Conservation (phyloP, 2,329 filamentous ascomycete genomes). For the Nemania diffusa region DNA sequence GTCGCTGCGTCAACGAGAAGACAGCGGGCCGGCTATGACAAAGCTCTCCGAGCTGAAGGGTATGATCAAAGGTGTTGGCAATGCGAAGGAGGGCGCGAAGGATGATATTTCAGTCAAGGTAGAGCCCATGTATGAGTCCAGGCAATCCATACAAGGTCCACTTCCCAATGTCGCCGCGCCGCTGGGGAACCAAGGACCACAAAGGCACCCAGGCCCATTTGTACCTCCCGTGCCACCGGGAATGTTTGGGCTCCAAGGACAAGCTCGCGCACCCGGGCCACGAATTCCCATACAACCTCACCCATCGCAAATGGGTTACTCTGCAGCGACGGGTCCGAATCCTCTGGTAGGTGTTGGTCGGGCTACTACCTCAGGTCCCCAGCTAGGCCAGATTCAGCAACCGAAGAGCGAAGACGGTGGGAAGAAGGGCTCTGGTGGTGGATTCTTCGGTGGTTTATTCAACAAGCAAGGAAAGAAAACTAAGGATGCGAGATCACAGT, state of each 20-base stretch:
- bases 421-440: constrained; percentile 40
- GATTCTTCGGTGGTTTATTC: constrained; percentile 46
- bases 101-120: constrained; percentile 45
- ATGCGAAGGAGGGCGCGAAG: constrained; percentile 44
- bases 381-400: constrained; percentile 34
- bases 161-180: constrained; percentile 27
- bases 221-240: constrained; percentile 7
- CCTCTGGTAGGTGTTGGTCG: constrained; percentile 32
- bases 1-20: constrained; percentile 28
- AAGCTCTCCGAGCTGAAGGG: constrained; percentile 48
- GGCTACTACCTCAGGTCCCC: constrained; percentile 33
- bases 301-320: constrained; percentile 25
- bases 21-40: constrained; percentile 42
- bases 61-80: constrained; percentile 48
- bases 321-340: constrained; percentile 14
- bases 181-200: constrained; percentile 17
- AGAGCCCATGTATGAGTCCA: constrained; percentile 34
- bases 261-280: constrained; percentile 1
- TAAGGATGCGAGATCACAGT: constrained; percentile 41
- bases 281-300: constrained; percentile 13
- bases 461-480: constrained; percentile 44
- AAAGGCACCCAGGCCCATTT: constrained; percentile 27
- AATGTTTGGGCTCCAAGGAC: constrained; percentile 15
- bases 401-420: constrained; percentile 41
- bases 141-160: constrained; percentile 39